Percentiles rank a stretch among this genome's conserved stretches.
Evolutionary conservation across 768 basidiomycete species (phyloP).

Genomic region (Calvatia gigantea): DNA sequence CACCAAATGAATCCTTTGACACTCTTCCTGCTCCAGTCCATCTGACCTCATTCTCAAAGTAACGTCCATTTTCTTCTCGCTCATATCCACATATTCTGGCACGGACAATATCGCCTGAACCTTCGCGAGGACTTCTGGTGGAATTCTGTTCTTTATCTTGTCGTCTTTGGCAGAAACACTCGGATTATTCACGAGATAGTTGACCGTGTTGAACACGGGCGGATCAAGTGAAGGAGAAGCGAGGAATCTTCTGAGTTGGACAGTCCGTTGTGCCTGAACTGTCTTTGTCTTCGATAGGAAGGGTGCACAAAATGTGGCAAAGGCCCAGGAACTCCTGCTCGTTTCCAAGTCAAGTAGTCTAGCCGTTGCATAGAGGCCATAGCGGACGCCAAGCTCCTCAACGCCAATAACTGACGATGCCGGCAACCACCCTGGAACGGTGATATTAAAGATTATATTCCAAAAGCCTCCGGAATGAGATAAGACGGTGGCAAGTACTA

Average conservation of each 20-base stretch:
- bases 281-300: conserved; percentile 44
- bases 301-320: conserved; percentile 54
- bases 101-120: conserved; percentile 64
- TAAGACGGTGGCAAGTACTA: background rate
- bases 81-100: conserved; percentile 49
- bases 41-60: conserved; percentile 58
- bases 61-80: conserved; percentile 48
- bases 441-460: conserved; percentile 78
- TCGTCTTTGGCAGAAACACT: conserved; percentile 16
- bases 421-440: conserved; percentile 91
- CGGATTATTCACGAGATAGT: conserved; percentile 43
- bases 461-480: conserved; percentile 41
- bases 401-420: conserved; percentile 48
- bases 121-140: conserved; percentile 51
- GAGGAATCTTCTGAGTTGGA: conserved; percentile 54
- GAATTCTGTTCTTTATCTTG: conserved; percentile 32
- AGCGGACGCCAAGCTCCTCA: conserved; percentile 55
- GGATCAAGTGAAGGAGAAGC: conserved; percentile 34
- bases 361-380: conserved; percentile 65
- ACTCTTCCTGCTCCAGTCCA: conserved; percentile 43
- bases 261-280: conserved; percentile 35
- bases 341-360: conserved; percentile 50
- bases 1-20: conserved; percentile 52
- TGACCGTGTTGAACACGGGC: conserved; percentile 30
- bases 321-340: conserved; percentile 35